Evolutionary conservation across 148 eudicot genomes (phyloP), one percentile per base, ranked within the genome.

Genomic region (Diospyros lotus): DNA sequence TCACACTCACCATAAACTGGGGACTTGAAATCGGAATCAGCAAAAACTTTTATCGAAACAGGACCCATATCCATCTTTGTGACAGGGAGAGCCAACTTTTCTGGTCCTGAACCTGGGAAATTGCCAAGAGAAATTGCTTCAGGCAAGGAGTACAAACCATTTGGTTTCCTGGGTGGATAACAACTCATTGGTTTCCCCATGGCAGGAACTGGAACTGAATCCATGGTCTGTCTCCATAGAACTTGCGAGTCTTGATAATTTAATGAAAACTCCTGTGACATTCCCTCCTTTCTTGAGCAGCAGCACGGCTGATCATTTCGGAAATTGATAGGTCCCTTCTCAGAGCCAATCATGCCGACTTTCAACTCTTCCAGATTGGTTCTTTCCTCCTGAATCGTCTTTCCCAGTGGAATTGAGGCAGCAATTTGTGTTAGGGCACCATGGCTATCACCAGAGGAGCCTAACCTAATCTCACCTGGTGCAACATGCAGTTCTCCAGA

Each of bases 251-350:
- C 91, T 69, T 81, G 87, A 76, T 74, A 56, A 81, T 71, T 80
- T 55, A 78, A 56, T 51, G 83, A 64, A 79, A 77, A 71, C 72
- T 77, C 79, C 79, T 72, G 83, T 14, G 80, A 77, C 63, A 73
- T 76, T 59, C 80, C 87, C 48, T 85, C 92, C 75, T 89, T 83
- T 38, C 79, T 46, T 9, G 91, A 86, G 67, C 88, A 86, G 75
- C 84, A 81, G 58, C 92, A 83, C 11, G 81, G 85, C 73, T 80
- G 87, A 71, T 54, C 77, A 75, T 59, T 52, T 68, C 79, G 76
- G 58, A 68, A 66, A 79, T 78, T 48, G 42, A 5, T 59, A 40
- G 82, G 68, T 44, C 73, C 74, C 77, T 70, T 74, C 28, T 72
- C 81, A 17, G 60, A 68, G 56, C 58, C 62, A 3, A 69, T 45